Evolutionary conservation across 768 basidiomycete species (phyloP), one percentile per base, ranked within the genome.

Genomic region (Exsudoporus frostii): DNA sequence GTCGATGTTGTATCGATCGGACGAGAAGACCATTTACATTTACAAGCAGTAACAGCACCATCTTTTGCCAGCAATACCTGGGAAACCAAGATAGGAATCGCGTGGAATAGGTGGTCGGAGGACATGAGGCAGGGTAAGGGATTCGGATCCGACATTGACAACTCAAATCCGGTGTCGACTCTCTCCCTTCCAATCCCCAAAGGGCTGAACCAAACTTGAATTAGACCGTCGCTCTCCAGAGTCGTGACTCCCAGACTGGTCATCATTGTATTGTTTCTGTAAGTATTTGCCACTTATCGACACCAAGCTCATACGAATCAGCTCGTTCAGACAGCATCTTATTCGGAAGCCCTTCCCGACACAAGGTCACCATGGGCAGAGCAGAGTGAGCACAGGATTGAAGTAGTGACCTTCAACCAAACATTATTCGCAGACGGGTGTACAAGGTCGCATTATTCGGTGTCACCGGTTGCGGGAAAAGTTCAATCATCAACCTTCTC

Each of bases 401-500:
- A 53, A 40, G 29, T 29, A 19, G 14, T 32, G 7, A 39, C 25
- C 15, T 32, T 48, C 24, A 11, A 29, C 48, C 40, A 27, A n/a
- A 67, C 50, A 19, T 42, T 33, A 34, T 43, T 32, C 22, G 20
- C 50, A 65, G 65, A 30, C 62, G 54, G 40, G 40, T 55, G 15
- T 62, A 61, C 57, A 61, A 62, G n/a, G 53, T 71, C 17, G 59
- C 54, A 20, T 24, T 69, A 11, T 61, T 71, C 33, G 68, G 68
- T 37, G 59, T 61, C 50, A 64, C 58, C 13, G 68, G 68, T n/a
- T 54, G 59, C 43, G 69, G 67, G 27, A 69, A 69, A 51, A 69
- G 67, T 40, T 71, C 67, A 0, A 49, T 69, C 50, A 42, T 71
- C 50, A 69, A 69, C 25, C 56, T 69, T 45, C 56, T 69, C 48